Base-by-base conservation (phyloP, 345 rosid species). In the Isatis tinctoria region DNA sequence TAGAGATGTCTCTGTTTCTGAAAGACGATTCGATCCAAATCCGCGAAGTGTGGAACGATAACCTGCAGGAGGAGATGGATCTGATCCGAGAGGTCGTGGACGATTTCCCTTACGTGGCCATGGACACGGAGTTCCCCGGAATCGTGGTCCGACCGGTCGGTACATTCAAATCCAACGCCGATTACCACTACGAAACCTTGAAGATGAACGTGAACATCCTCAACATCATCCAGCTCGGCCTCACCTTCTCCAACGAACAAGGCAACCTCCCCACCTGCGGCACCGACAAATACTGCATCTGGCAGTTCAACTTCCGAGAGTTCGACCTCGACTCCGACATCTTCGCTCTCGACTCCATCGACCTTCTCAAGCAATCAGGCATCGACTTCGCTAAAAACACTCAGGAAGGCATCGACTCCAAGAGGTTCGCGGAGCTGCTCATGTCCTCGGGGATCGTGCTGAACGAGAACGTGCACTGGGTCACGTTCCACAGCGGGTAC, bases 71-170 rank as follows among this genome's bases (percentile, higher is more conserved):
- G 44, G 98, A 93, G 65, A 84, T 93, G 48, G 84, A 70, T 33
- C 80, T 87, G 71, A 87, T 93, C 37, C 89, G 86, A 7, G 84
- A 80, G 11, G 72, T 91, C 14, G 93, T 93, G 5, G 98, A 90
- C 53, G 90, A 82, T 52, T 89, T 71, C 79, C 92, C 90, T 24
- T 91, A 79, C 67, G 79, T 93, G 6, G 97, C 97, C 3, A 93
- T 93, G 97, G 98, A 93, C 75, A 93, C 96, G 0, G 97, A 93
- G 83, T 93, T 93, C 52, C 98, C 96, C 0, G 98, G 98, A 30
- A 82, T 90, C 36, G 92, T 84, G 3, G 66, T 89, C 18, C 81
- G 97, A 10, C 90, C 96, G 0, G 86, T 93, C 9, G 97, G 93
- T 56, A 81, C 74, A 60, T 91, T 87, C 82, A 87, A 85, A 87